Percentiles rank a stretch among this genome's conserved stretches.
Evolutionary conservation across 306 rosid species (phyloP).

Genomic region (Cucurbita ficifolia): DNA sequence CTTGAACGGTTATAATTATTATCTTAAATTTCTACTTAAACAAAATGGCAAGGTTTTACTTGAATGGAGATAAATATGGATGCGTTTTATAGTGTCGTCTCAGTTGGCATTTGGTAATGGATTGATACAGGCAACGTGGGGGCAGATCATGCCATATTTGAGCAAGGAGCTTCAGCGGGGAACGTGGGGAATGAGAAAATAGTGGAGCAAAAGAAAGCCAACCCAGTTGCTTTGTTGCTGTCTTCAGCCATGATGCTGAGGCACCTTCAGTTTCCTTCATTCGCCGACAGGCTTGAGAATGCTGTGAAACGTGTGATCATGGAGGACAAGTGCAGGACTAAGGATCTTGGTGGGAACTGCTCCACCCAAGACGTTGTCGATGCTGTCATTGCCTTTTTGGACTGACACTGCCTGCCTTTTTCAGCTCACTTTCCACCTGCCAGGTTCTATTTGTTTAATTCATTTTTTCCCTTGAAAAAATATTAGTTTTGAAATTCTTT

Average conservation of each 20-base stretch:
- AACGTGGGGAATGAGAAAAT: conserved; percentile 60
- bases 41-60: no score
- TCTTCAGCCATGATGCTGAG: conserved; percentile 95
- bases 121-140: conserved; percentile 74
- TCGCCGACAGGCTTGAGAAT: conserved; percentile 69
- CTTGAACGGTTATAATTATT: no score
- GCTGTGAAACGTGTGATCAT: conserved; percentile 59
- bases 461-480: no score
- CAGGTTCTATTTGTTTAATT: neutral
- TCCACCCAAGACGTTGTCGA: conserved; percentile 65
- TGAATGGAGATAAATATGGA: no score
- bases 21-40: no score
- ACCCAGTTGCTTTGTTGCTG: conserved; percentile 81
- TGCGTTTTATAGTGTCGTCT: no score
- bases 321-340: conserved; percentile 51
- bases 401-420: conserved; percentile 21
- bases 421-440: neutral
- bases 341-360: conserved; percentile 75
- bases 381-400: conserved; percentile 55
- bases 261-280: conserved; percentile 82
- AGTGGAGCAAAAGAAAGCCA: conserved; percentile 50
- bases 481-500: neutral
- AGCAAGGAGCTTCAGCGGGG: conserved; percentile 97
- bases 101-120: no score
- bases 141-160: conserved; percentile 73